phyloP scores from a whole-genome alignment of 805 yeast species.

The Aciculoconidium aculeatum region DNA sequence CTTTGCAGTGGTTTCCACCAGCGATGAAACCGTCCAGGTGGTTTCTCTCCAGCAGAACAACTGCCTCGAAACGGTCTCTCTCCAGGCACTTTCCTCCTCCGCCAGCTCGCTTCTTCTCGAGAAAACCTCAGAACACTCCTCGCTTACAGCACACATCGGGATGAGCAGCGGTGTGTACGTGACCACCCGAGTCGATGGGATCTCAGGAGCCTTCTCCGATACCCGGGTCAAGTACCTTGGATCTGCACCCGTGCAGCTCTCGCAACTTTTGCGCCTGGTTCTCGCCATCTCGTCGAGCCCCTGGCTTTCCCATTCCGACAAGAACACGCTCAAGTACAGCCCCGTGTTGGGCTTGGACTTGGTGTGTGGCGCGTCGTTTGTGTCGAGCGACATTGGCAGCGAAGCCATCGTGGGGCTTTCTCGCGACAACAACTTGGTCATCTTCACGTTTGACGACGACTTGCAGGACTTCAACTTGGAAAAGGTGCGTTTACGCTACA shows the following conservation, averaged over 20 bases:
- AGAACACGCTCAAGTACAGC: constrained; percentile 34
- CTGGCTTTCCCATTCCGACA: constrained; percentile 40
- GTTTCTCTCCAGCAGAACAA: constrained; percentile 55
- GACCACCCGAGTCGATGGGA: constrained; percentile 49
- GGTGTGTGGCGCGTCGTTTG: constrained; percentile 46
- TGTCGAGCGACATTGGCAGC: constrained; percentile 55
- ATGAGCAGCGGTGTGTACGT: constrained; percentile 79
- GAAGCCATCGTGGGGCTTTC: constrained; percentile 61
- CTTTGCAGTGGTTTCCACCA: constrained; percentile 63
- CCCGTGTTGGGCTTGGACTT: constrained; percentile 44
- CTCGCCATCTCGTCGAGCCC: constrained; percentile 49
- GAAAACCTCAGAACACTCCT: constrained; percentile 13
- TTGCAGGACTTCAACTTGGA: constrained; percentile 22
- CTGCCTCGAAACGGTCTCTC: constrained; percentile 54
- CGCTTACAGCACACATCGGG: constrained; percentile 62
- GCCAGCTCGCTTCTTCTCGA: constrained; percentile 33
- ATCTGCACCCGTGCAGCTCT: constrained; percentile 45
- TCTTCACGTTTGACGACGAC: constrained; percentile 45
- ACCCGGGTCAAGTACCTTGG: constrained; percentile 73
- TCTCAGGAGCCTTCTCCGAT: constrained; percentile 54
- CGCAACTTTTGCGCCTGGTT: constrained; percentile 17
- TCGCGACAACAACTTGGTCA: constrained; percentile 41
- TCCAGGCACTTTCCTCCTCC: constrained; percentile 53
- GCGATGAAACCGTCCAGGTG: constrained; percentile 65
- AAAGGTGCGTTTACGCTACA: constrained; percentile 40